Base-by-base conservation (phyloP, 257 asterid species). In the Plantago ovata region DNA sequence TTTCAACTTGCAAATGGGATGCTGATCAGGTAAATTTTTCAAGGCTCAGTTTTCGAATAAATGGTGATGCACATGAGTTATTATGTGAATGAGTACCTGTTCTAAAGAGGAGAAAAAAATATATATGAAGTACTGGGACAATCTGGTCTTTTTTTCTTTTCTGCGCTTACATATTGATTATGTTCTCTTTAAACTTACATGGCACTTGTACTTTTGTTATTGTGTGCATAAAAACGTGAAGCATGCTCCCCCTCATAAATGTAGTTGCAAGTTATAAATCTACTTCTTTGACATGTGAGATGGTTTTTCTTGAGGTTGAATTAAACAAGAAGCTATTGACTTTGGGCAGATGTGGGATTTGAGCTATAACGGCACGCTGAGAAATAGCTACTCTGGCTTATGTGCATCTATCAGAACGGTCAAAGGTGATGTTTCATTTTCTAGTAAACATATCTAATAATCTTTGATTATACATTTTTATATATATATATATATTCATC, bases 301-400 rank as follows among this genome's bases (percentile, higher is more conserved):
- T 59, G 44, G 10, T 43, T 60, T 13, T 58, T 21, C 14, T 9
- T 38, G 18, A 4, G 16, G 14, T 56, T 13, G 9, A 15, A 16
- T 41, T 56, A 38, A 50, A 67, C 8, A 20, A 24, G 3, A 6
- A 48, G 33, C 23, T n/a, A 7, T 56, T 66, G 53, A 72, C 22
- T 39, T 60, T 58, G 8, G 47, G 50, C 83, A 92, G 98, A 74
- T 88, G 89, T 92, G 98, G 98, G 89, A 89, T 67, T 64, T 85
- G 74, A 80, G 72, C 65, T 22, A 54, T 54, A 82, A 88, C 7
- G 96, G 96, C 56, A 88, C 95, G 72, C 81, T 92, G 51, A 66
- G 11, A 69, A 92, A 67, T 62, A 76, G 85, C 77, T 92, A 92
- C 58, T 83, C 96, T 4, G 87, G 96, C 44, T 77, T 85, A 39